Conservation (phyloP, 2,329 filamentous ascomycete genomes). For the Rhytidhysteron rufulum region DNA sequence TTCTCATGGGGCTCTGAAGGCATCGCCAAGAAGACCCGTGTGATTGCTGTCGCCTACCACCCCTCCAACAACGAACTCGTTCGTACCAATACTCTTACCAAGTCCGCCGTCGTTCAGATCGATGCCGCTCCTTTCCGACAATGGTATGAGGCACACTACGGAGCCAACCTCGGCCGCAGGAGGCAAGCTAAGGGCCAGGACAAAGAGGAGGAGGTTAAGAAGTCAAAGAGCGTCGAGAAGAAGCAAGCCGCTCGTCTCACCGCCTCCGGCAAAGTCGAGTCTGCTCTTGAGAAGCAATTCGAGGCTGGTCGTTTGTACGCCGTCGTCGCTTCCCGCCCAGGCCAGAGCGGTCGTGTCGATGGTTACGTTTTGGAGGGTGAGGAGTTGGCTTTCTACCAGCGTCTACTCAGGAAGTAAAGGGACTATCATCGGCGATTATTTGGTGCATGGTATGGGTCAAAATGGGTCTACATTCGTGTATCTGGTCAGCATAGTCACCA, state of each 20-base stretch:
- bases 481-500: conserved; percentile 37
- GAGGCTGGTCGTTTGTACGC: conserved; percentile 98
- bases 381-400: conserved; percentile 99
- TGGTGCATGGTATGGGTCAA: conserved; percentile 40
- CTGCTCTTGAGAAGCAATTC: conserved; percentile 94
- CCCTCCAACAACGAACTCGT: conserved; percentile 99
- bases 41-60: conserved; percentile 98
- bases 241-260: conserved; percentile 90
- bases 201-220: conserved; percentile 82
- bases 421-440: conserved; percentile 34
- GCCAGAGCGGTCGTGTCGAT: conserved; percentile 94
- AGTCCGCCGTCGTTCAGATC: conserved; percentile 96
- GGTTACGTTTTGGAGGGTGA: conserved; percentile 99
- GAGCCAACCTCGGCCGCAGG: conserved; percentile 79
- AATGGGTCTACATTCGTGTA: conserved; percentile 40
- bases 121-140: conserved; percentile 98
- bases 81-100: conserved; percentile 99
- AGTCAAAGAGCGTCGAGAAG: conserved; percentile 92
- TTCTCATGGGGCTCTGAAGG: conserved; percentile 99
- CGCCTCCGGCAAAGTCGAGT: conserved; percentile 86
- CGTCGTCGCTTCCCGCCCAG: conserved; percentile 86
- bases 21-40: conserved; percentile 96
- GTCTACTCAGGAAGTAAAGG: conserved; percentile 95
- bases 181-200: conserved; percentile 78
- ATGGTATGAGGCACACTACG: conserved; percentile 99